Conservation (phyloP, 805 yeast genomes). For the Blastobotrys chiropterorum region DNA sequence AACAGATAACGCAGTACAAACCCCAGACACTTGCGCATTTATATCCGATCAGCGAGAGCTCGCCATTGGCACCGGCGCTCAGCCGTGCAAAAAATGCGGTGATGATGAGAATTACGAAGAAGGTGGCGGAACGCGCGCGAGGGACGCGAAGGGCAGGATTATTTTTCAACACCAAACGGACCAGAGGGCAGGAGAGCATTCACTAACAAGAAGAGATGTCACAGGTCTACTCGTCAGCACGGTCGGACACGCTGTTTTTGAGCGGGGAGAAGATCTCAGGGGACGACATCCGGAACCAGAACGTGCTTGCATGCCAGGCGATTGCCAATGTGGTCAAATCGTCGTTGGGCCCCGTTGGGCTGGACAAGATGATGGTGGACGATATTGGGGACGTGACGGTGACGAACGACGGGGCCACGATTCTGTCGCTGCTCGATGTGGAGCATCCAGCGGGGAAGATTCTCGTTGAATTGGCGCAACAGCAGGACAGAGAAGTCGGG, state of each 20-base stretch:
- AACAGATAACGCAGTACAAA: too few relatives aligned
- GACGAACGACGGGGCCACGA: conserved; percentile 98
- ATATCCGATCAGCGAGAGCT: too few relatives aligned
- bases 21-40: too few relatives aligned
- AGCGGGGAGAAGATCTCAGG: conserved; percentile 97
- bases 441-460: conserved; percentile 99
- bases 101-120: neutral
- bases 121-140: neutral
- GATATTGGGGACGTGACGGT: conserved; percentile 99
- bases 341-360: conserved; percentile 95
- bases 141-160: neutral
- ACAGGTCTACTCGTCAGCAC: conserved; percentile 67
- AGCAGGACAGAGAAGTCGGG: conserved; percentile 97
- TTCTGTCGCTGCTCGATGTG: conserved; percentile 81
- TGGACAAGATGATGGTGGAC: conserved; percentile 97
- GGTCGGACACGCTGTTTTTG: conserved; percentile 88
- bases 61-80: too few relatives aligned
- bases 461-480: conserved; percentile 93
- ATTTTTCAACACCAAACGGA: too few relatives aligned
- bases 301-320: conserved; percentile 82
- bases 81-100: neutral
- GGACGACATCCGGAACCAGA: conserved; percentile 93
- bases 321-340: conserved; percentile 83
- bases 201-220: conserved; percentile 33
- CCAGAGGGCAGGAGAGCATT: too few relatives aligned